Evolutionary conservation across 805 yeast genomes (phyloP), one percentile per base, ranked within the genome.

Genomic region (Schizosaccharomyces japonicus): DNA sequence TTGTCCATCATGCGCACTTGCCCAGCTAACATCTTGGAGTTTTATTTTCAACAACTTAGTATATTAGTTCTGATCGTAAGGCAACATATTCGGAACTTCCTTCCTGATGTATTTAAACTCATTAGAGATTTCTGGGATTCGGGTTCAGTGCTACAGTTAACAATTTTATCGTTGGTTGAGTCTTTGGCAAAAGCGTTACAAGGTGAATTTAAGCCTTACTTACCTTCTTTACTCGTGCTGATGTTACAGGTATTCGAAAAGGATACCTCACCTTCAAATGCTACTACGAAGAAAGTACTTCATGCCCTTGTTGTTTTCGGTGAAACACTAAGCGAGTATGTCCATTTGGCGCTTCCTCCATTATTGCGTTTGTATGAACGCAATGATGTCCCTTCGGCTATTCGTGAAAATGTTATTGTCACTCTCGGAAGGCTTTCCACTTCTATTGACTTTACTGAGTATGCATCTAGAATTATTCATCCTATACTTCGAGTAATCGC

Each of bases 401-500:
- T 87, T 30, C 66, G 82, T 49, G 71, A 70, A 49, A 75, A 80
- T 40, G 84, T 95, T 0, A 76, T 90, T 49, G 78, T 77, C 45
- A 75, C 94, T 0, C 66, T 90, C 39, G 94, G 95, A 0, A 78
- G 80, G 55, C 61, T 90, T 26, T 75, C 94, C 1, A 76, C 74
- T 53, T 71, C 67, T 33, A 77, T 87, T 3, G 71, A 75, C 51
- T 63, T 90, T 49, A 75, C 75, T 49, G 96, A 87, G 53, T 78
- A 84, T 82, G 78, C 94, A 0, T 80, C 95, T 1, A 67, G 95
- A 52, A 80, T 90, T 47, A 73, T 90, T 26, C 95, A 87, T 54
- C 87, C 95, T 0, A 60, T 90, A 10, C 62, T 85, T 5, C 64
- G 95, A 49, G 77, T 83, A 0, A 62, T 90, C 32, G 53, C 63